Conservation (phyloP, 2,329 filamentous ascomycete genomes). For the Ophiostoma tasmaniense region DNA sequence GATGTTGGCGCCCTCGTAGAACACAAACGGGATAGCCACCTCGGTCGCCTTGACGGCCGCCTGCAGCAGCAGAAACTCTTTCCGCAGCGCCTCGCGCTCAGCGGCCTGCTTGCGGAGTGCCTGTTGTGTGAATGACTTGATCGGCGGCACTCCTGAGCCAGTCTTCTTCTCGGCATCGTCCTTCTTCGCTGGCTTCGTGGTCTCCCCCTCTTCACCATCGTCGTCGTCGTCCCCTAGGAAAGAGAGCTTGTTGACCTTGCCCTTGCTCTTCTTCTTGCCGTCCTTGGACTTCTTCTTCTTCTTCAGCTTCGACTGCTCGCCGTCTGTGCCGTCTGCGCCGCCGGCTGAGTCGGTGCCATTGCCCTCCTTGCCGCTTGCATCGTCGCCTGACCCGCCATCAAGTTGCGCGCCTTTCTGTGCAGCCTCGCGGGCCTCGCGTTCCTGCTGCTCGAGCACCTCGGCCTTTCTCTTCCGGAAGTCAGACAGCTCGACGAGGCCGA, state of each 20-base stretch:
- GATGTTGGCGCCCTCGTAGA: conserved; percentile 89
- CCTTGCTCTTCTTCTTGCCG: conserved; percentile 39
- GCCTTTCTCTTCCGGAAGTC: conserved; percentile 95
- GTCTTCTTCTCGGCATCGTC: background rate
- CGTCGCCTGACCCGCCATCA: conserved; percentile 18
- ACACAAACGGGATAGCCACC: conserved; percentile 87
- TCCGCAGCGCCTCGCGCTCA: conserved; percentile 62
- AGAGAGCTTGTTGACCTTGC: conserved; percentile 43
- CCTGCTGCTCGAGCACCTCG: conserved; percentile 85
- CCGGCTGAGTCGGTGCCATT: background rate
- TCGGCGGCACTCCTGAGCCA: conserved; percentile 44
- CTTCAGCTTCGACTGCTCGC: background rate
- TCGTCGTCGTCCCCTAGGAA: conserved; percentile 45
- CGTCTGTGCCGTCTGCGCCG: conserved; percentile 41
- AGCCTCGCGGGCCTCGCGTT: conserved; percentile 51
- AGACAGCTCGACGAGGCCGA: conserved; percentile 82
- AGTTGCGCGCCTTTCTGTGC: conserved; percentile 17
- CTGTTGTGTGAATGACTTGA: conserved; percentile 54
- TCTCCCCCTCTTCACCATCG: conserved; percentile 22
- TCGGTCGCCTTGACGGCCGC: conserved; percentile 83
- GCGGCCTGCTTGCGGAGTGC: conserved; percentile 67
- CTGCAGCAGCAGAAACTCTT: conserved; percentile 74
- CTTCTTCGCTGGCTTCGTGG: conserved; percentile 21
- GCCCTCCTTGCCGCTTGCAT: conserved; percentile 32
- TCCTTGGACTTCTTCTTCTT: conserved; percentile 37